phyloP scores from a whole-genome alignment of 2,329 filamentous ascomycete species.

The Aureobasidium sp. region DNA sequence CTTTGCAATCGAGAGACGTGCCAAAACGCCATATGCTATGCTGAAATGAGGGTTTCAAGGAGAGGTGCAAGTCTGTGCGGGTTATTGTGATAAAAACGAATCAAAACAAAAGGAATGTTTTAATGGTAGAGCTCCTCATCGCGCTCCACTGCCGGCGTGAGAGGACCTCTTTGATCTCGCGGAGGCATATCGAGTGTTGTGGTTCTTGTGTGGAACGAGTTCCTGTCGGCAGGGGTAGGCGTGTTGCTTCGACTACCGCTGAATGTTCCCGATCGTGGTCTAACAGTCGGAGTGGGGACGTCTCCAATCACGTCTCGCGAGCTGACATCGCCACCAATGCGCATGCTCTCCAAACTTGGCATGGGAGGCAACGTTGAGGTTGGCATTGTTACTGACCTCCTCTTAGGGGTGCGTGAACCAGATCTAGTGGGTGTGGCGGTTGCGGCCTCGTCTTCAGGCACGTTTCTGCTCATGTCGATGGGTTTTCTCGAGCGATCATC shows the following conservation, averaged over 20 bases:
- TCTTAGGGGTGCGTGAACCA: slow-evolving; percentile 14
- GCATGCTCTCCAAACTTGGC: slow-evolving; percentile 24
- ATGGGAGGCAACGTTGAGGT: slow-evolving; percentile 19
- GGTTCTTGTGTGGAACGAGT: slow-evolving; percentile 5
- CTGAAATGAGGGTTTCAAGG: background rate
- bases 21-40: background rate
- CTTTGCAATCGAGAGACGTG: background rate
- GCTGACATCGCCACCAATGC: slow-evolving; percentile 28
- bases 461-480: slow-evolving; percentile 25
- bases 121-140: background rate
- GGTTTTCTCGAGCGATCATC: slow-evolving; percentile 21
- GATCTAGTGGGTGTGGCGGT: slow-evolving; percentile 19
- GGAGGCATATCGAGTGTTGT: slow-evolving; percentile 6
- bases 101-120: slow-evolving; percentile 15
- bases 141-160: slow-evolving; percentile 6
- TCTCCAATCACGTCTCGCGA: slow-evolving; percentile 28
- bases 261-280: slow-evolving; percentile 30
- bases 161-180: background rate
- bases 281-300: slow-evolving; percentile 28
- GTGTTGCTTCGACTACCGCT: slow-evolving; percentile 21
- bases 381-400: slow-evolving; percentile 12
- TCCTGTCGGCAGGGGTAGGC: slow-evolving; percentile 12
- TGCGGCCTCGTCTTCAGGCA: slow-evolving; percentile 24
- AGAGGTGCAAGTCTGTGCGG: slow-evolving; percentile 17
- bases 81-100: background rate